These are phyloP conservation scores for Candida vaughaniae DNA, from an alignment of 805 yeast species.

Conservation along the genomic window DNA sequence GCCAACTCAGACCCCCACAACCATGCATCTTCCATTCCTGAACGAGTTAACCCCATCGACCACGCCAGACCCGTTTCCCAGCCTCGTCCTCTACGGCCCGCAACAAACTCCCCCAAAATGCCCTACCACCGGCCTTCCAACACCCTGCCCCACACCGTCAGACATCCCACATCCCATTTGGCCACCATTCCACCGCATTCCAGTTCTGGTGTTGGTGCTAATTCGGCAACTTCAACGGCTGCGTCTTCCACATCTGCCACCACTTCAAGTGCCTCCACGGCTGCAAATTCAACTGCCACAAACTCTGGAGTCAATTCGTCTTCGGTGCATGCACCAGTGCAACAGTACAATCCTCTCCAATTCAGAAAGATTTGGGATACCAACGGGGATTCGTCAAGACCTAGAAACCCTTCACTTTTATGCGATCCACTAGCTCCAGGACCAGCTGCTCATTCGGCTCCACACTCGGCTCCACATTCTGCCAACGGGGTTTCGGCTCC, in stretches of 20 bases:
- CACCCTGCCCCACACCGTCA: conserved; percentile 6
- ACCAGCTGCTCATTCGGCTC: conserved; percentile 17
- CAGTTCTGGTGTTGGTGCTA: neutral
- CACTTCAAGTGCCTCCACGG: neutral
- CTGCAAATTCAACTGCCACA: neutral
- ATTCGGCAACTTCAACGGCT: neutral
- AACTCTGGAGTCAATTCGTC: too few relatives aligned
- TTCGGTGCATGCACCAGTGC: conserved; percentile 14
- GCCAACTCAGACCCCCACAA: conserved; percentile 2
- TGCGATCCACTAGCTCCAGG: conserved; percentile 51
- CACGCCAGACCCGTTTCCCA: neutral
- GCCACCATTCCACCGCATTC: neutral
- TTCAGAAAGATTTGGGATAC: conserved; percentile 39
- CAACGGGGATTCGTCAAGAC: conserved; percentile 21
- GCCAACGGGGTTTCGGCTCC: neutral
- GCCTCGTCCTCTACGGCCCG: neutral
- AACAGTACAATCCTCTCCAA: conserved; percentile 28
- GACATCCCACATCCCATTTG: neutral
- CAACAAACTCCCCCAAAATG: neutral
- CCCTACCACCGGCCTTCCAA: conserved; percentile 8
- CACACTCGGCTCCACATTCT: neutral
- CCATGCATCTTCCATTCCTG: too few relatives aligned
- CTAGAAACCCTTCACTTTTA: conserved; percentile 46
- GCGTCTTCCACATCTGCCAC: neutral
- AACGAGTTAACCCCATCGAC: too few relatives aligned